phyloP scores from a whole-genome alignment of 306 rosid species.

The Vicia sativa region DNA sequence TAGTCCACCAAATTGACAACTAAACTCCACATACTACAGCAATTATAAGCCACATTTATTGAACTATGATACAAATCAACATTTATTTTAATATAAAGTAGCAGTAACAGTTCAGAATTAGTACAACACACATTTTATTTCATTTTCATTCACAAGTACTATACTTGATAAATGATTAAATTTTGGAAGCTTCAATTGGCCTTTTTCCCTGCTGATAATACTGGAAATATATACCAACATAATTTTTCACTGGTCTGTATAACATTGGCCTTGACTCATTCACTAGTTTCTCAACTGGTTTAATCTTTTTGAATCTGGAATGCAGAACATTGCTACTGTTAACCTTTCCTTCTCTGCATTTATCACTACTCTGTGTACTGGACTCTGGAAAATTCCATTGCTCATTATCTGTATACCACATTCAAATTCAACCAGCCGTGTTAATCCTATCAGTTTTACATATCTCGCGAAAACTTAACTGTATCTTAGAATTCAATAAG shows the following conservation, averaged over 20 bases:
- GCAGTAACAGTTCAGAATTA: neutral
- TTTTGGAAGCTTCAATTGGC: constrained; percentile 60
- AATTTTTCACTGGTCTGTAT: constrained; percentile 53
- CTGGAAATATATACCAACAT: constrained; percentile 43
- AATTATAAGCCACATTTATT: too few relatives aligned
- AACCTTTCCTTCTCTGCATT: constrained; percentile 60
- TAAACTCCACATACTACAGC: too few relatives aligned
- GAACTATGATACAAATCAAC: neutral
- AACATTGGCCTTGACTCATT: constrained; percentile 54
- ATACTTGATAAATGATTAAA: constrained; percentile 21
- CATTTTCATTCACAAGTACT: neutral
- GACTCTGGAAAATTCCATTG: constrained; percentile 70
- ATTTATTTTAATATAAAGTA: neutral
- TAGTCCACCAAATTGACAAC: too few relatives aligned
- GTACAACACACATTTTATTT: neutral
- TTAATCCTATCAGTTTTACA: neutral
- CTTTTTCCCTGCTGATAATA: constrained; percentile 69
- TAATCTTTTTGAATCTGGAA: constrained; percentile 58
- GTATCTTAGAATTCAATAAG: neutral
- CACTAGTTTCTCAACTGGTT: constrained; percentile 51
- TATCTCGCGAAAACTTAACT: neutral
- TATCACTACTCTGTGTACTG: constrained; percentile 63
- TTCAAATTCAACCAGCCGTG: constrained; percentile 1
- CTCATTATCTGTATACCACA: constrained; percentile 51
- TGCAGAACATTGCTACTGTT: constrained; percentile 58